Evolutionary conservation across 2,329 filamentous ascomycete species (phyloP).

Genomic region (Dactylellina haptotyla): DNA sequence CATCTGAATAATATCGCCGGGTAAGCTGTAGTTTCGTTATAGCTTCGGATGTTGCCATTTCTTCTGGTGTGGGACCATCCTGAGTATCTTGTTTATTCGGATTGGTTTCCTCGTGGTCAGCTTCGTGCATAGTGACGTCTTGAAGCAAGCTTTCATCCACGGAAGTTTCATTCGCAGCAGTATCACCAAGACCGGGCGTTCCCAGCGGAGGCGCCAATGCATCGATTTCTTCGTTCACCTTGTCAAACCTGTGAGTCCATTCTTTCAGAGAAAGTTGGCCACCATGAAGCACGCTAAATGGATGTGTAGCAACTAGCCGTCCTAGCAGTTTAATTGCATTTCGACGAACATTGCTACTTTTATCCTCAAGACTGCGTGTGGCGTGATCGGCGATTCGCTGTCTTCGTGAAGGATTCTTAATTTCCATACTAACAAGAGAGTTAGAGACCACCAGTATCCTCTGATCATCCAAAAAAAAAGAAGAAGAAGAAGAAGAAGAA

Average conservation of each 20-base stretch:
- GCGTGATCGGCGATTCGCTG: constrained; percentile 89
- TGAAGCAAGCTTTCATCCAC: constrained; percentile 83
- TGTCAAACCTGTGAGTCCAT: constrained; percentile 83
- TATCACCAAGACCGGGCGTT: constrained; percentile 76
- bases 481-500: too few relatives aligned
- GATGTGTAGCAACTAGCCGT: constrained; percentile 89
- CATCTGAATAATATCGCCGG: constrained; percentile 90
- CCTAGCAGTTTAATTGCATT: constrained; percentile 94
- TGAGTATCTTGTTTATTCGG: constrained; percentile 81
- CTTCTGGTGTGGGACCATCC: constrained; percentile 75
- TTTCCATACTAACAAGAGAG: constrained; percentile 70
- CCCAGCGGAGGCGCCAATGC: constrained; percentile 79
- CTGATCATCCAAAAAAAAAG: neutral
- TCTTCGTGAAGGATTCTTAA: constrained; percentile 91
- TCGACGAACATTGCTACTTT: constrained; percentile 94
- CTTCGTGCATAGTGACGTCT: constrained; percentile 79
- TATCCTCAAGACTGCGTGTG: constrained; percentile 89
- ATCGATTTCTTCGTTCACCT: constrained; percentile 83
- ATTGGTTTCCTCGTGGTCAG: constrained; percentile 67
- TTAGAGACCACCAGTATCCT: neutral
- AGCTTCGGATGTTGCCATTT: constrained; percentile 87
- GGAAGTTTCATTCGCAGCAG: constrained; percentile 70
- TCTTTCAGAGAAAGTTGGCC: constrained; percentile 84
- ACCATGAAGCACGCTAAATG: constrained; percentile 90
- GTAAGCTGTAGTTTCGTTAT: constrained; percentile 88